Conservation (phyloP, 2,329 filamentous ascomycete genomes). For the Fusarium nanum region DNA sequence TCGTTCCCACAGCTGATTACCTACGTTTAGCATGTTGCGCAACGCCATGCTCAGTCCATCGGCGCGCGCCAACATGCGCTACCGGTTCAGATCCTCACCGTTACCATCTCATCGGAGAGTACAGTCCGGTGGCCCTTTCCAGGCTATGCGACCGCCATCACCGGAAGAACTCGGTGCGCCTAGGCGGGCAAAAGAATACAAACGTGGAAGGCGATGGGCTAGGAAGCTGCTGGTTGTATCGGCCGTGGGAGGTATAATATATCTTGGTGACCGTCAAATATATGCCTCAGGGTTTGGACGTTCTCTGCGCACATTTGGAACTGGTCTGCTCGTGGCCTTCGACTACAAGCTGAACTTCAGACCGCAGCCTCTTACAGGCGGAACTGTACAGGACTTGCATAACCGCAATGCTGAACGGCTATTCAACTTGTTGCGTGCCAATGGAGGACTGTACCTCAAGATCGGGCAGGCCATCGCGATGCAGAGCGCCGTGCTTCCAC, state of each 20-base stretch:
- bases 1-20: conserved; percentile 12
- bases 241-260: conserved; percentile 69
- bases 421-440: conserved; percentile 82
- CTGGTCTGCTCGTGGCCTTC: conserved; percentile 81
- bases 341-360: conserved; percentile 99
- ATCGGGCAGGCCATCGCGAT: conserved; percentile 98
- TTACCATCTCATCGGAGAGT: conserved; percentile 41
- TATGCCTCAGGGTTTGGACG: conserved; percentile 85
- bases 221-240: conserved; percentile 76
- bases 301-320: conserved; percentile 82
- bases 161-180: conserved; percentile 83
- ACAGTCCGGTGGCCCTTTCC: conserved; percentile 60
- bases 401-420: conserved; percentile 84
- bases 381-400: conserved; percentile 82
- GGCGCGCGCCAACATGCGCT: conserved; percentile 44
- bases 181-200: conserved; percentile 75
- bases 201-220: conserved; percentile 77
- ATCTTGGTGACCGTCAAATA: conserved; percentile 76
- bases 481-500: conserved; percentile 93
- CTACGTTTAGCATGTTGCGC: conserved; percentile 47
- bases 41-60: conserved; percentile 45
- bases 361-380: conserved; percentile 77
- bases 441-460: conserved; percentile 96
- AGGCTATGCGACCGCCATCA: conserved; percentile 79
- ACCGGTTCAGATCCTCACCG: conserved; percentile 63